These are phyloP conservation scores for Fusarium anthophilum DNA, from an alignment of 2,329 filamentous ascomycete genomes.

Conservation along the genomic window DNA sequence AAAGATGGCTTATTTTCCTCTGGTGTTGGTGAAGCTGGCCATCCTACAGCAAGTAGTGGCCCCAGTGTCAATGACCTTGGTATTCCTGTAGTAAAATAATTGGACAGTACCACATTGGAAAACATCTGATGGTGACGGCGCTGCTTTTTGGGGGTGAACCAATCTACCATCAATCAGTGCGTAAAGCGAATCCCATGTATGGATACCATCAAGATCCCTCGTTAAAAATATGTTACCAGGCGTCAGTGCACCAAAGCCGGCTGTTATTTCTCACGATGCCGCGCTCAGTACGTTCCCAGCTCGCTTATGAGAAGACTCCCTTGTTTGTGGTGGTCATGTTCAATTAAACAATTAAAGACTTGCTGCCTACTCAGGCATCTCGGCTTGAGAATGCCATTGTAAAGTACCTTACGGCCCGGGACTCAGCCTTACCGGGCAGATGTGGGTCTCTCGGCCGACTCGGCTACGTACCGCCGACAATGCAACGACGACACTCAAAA, in stretches of 20 bases:
- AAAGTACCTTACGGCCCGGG: too few species aligned
- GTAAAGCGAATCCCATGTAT: background rate
- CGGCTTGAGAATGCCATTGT: background rate
- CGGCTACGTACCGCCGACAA: background rate
- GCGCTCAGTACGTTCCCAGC: rapidly evolving
- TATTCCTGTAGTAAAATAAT: background rate
- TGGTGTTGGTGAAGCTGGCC: background rate
- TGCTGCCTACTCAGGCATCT: background rate
- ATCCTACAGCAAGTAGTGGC: background rate
- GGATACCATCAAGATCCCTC: background rate
- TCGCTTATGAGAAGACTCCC: rapidly evolving
- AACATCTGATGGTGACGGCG: too few species aligned
- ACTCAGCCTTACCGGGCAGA: background rate
- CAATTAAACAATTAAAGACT: background rate
- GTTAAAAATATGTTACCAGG: background rate
- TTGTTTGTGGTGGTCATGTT: rapidly evolving
- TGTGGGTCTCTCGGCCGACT: background rate
- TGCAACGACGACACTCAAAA: background rate
- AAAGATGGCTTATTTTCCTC: too few species aligned
- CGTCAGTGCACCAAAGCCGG: background rate
- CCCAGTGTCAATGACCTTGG: background rate
- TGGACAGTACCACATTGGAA: background rate
- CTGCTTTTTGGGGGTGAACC: background rate
- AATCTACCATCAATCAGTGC: too few species aligned
- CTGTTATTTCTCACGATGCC: background rate